Evolutionary conservation across 306 rosid species (phyloP), one percentile per base, ranked within the genome.

Genomic region (Cicer arietinum): DNA sequence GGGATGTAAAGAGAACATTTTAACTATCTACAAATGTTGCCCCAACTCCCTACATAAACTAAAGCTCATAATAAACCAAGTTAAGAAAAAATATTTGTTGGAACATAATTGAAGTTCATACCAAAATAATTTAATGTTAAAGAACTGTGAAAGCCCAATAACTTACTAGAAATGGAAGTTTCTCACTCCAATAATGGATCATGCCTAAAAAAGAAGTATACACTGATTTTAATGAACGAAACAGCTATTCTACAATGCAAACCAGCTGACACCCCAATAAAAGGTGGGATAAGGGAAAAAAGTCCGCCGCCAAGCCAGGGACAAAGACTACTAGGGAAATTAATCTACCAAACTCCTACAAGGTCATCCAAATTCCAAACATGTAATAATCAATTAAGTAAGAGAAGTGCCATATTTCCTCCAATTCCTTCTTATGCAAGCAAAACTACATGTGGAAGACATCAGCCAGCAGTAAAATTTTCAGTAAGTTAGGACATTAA

Each of bases 351-450:
- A 50, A 30, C 37, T n/a, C 60, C 60, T 53, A 12, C 60, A 16
- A 53, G 6, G 2, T 53, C 60, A 12, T 12, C 52, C 13, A 2
- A 47, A 47, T 10, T 47, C 1, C 13, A 9, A 47, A 1, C 46
- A 61, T 7, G 46, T 39, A 35, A 14, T 39, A 30, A 59, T 59
- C 17, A 10, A 6, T 25, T 12, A 11, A 35, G 42, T 59, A 30
- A 30, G 16, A 35, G 10, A 59, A 20, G 25, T 6, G 37, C 10
- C 6, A 59, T 13, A 30, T 59, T 59, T 35, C 18, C 18, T 59
- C 44, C 18, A 30, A 12, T 17, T 64, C 69, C 50, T 47, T 81
- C 42, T 10, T 61, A 41, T n/a, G 50, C 16, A 18, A 44, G 50
- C 22, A 37, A 44, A 48, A 17, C 18, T n/a, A 42, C 3, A 8